Percentiles rank a stretch among this genome's conserved stretches.
Evolutionary conservation across 2,329 filamentous ascomycete species (phyloP).

Genomic region (Epichloe hybrida): DNA sequence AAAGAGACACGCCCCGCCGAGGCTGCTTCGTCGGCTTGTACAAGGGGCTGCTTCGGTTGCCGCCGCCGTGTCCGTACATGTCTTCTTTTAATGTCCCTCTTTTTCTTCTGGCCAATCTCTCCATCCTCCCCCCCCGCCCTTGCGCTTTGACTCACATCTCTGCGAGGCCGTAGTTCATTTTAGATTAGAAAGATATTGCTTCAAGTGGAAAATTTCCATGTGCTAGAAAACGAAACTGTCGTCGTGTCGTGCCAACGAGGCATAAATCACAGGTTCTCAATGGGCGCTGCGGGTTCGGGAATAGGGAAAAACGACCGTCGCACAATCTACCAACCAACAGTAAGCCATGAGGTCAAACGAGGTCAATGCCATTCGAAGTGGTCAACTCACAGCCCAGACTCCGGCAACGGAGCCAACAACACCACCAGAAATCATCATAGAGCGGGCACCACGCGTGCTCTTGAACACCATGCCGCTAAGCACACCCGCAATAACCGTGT

Average conservation of each 20-base stretch:
- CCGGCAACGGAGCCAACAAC: constrained; percentile 79
- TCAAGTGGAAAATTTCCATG: not conserved
- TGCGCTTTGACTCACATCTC: constrained; percentile 5
- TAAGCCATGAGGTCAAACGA: constrained; percentile 2
- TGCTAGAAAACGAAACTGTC: constrained; percentile 29
- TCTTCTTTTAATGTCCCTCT: constrained; percentile 1
- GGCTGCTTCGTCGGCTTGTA: constrained; percentile 18
- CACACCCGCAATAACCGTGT: constrained; percentile 73
- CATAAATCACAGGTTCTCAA: constrained; percentile 17
- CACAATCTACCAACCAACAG: constrained; percentile 16
- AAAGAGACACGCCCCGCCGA: constrained; percentile 8
- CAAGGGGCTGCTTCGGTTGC: constrained; percentile 9
- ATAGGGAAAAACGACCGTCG: constrained; percentile 30
- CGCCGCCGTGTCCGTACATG: not conserved
- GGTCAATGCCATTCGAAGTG: constrained; percentile 3
- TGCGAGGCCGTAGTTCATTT: not conserved
- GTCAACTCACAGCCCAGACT: constrained; percentile 69
- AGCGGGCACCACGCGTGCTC: constrained; percentile 77
- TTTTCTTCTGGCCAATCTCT: constrained; percentile 5
- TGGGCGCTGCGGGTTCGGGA: constrained; percentile 16
- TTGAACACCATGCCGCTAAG: constrained; percentile 93
- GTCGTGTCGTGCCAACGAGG: not conserved
- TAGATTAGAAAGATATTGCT: not conserved
- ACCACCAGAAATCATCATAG: constrained; percentile 88
- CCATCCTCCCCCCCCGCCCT: not conserved